Conservation (phyloP, 2,329 filamentous ascomycete genomes). For the Tolypocladium capitatum region DNA sequence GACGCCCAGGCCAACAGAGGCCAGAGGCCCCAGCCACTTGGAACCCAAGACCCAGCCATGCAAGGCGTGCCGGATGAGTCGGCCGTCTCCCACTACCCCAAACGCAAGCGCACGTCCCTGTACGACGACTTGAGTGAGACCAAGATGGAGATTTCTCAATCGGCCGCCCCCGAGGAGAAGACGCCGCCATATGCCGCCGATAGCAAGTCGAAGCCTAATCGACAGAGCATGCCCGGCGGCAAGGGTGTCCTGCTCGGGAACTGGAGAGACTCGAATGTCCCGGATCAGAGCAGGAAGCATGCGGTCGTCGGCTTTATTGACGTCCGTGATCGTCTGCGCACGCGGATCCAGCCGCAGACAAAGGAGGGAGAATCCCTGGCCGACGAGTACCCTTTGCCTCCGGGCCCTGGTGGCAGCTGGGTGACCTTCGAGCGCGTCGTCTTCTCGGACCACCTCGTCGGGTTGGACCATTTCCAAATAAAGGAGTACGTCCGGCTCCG, state of each 20-base stretch:
- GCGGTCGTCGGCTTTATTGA: conserved; percentile 51
- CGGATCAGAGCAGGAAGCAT: conserved; percentile 37
- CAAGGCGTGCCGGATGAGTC: conserved; percentile 26
- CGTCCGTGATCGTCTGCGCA: conserved; percentile 44
- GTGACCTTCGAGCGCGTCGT: conserved; percentile 49
- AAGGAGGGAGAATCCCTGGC: conserved; percentile 33
- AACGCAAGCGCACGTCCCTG: conserved; percentile 40
- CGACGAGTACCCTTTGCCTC: conserved; percentile 34
- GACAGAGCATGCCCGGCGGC: conserved; percentile 16
- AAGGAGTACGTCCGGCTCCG: conserved; percentile 51
- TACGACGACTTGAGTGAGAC: conserved; percentile 37
- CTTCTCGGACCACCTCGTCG: conserved; percentile 42
- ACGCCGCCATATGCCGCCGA: conserved; percentile 9
- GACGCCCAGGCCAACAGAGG: conserved; percentile 26
- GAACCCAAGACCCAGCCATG: conserved; percentile 30
- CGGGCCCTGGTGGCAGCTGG: conserved; percentile 49
- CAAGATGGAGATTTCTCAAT: conserved; percentile 25
- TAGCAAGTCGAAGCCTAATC: conserved; percentile 14
- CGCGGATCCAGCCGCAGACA: conserved; percentile 39
- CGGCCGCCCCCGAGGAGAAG: conserved; percentile 16
- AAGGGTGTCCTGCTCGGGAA: conserved; percentile 42
- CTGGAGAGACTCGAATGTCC: conserved; percentile 45
- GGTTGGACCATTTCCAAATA: conserved; percentile 41
- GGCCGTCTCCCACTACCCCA: conserved; percentile 30
- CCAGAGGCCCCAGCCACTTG: conserved; percentile 22